Conservation (phyloP, 202 grass and related monocot species). For the Dendrocalamus latiflorus region DNA sequence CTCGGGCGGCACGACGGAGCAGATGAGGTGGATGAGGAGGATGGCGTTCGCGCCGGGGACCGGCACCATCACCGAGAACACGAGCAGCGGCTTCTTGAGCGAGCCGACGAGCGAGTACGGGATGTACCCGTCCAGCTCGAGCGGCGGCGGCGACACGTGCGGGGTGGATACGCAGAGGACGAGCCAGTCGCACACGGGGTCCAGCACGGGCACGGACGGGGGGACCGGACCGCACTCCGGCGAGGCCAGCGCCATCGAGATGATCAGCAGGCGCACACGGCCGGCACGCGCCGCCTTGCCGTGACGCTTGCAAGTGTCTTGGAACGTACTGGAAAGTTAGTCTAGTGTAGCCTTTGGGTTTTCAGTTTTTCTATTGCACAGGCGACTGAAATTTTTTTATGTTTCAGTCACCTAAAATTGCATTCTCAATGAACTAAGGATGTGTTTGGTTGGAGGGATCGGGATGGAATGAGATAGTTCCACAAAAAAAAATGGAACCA, state of each 20-base stretch:
- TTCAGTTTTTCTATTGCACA: too few relatives aligned
- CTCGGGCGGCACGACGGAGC: conserved; percentile 11
- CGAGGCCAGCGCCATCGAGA: neutral
- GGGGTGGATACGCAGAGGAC: conserved; percentile 8
- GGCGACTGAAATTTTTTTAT: too few relatives aligned
- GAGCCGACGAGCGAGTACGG: conserved; percentile 51
- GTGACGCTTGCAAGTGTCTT: neutral
- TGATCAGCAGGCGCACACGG: conserved; percentile 18
- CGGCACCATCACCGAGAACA: conserved; percentile 17
- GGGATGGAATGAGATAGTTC: too few relatives aligned
- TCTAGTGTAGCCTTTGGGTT: neutral
- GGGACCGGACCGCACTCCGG: neutral
- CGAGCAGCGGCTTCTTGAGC: conserved; percentile 27
- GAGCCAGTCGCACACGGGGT: neutral
- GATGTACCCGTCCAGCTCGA: conserved; percentile 34
- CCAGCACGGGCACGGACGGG: neutral
- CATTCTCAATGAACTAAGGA: too few relatives aligned
- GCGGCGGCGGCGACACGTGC: conserved; percentile 27
- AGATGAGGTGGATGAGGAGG: conserved; percentile 37
- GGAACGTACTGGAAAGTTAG: neutral
- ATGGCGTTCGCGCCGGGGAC: conserved; percentile 51
- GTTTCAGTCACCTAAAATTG: too few relatives aligned
- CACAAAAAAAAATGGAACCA: too few relatives aligned
- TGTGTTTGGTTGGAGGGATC: too few relatives aligned
- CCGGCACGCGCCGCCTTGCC: neutral